phyloP scores from a whole-genome alignment of 208 protist species.

The Porcisia hertigi region DNA sequence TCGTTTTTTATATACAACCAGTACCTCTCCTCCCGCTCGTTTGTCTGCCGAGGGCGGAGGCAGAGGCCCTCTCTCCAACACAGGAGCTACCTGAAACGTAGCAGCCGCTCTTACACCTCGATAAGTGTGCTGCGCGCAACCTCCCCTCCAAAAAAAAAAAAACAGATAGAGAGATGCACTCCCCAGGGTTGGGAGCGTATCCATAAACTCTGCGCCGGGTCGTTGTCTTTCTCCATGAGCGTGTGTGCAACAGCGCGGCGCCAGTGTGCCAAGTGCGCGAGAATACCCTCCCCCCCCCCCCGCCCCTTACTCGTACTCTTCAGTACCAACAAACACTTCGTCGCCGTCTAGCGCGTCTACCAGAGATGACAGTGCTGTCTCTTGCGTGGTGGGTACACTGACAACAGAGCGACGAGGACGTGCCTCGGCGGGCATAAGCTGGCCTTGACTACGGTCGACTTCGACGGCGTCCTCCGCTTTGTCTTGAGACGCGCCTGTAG shows the following conservation, averaged over 20 bases:
- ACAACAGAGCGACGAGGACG: conserved; percentile 34
- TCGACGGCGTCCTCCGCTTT: conserved; percentile 23
- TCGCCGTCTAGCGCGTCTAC: conserved; percentile 43
- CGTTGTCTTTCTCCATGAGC: not conserved
- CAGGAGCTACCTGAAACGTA: not conserved
- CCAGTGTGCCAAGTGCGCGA: not conserved
- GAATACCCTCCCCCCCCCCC: not conserved
- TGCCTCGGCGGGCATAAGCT: not conserved
- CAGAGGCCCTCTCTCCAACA: not conserved
- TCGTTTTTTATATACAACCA: not conserved
- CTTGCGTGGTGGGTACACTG: conserved; percentile 56
- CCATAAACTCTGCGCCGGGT: not conserved
- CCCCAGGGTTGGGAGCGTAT: not conserved
- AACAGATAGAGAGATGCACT: not conserved
- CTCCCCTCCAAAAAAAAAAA: not conserved
- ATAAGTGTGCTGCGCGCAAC: not conserved
- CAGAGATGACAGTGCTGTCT: conserved; percentile 48
- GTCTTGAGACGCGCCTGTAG: conserved; percentile 12
- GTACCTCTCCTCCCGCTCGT: no score
- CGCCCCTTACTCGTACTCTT: conserved; percentile 68
- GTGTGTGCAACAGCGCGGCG: not conserved
- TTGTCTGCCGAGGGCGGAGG: not conserved
- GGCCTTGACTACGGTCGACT: conserved; percentile 17
- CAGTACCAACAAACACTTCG: conserved; percentile 83
- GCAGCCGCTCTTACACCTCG: not conserved